phyloP scores from a whole-genome alignment of 2,329 filamentous ascomycete species.

The Colletotrichum chlorophyti region DNA sequence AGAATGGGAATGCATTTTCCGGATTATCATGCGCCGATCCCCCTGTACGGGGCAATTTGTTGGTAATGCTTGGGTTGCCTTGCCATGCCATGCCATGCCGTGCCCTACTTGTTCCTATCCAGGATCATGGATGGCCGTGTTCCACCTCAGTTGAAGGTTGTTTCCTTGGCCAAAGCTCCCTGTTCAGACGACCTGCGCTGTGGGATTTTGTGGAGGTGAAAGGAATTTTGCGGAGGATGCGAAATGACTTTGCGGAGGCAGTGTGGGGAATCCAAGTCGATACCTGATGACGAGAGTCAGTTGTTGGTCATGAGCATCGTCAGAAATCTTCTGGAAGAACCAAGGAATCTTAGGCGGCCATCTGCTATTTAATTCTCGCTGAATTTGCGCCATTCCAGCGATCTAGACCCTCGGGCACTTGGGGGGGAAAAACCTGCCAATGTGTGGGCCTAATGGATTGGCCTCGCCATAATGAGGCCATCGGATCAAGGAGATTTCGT shows the following conservation, averaged over 20 bases:
- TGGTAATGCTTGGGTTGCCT: too few species aligned
- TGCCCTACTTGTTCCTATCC: too few species aligned
- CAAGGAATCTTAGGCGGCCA: background rate
- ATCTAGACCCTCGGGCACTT: too few species aligned
- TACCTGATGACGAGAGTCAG: background rate
- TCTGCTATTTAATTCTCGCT: background rate
- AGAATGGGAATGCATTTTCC: background rate
- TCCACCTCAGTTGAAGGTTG: background rate
- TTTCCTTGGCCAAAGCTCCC: slow-evolving; percentile 6
- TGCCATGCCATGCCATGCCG: too few species aligned
- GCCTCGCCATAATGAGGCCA: too few species aligned
- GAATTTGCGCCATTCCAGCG: too few species aligned
- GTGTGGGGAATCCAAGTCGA: slow-evolving; percentile 10
- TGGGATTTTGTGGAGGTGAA: background rate
- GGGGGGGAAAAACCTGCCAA: too few species aligned
- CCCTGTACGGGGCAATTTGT: too few species aligned
- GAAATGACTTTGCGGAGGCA: slow-evolving; percentile 22
- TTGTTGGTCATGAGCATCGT: slow-evolving; percentile 1
- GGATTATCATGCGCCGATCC: background rate
- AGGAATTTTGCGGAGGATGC: slow-evolving; percentile 14
- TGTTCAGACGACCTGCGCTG: slow-evolving; percentile 14
- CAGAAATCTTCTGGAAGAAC: background rate
- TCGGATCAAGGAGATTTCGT: too few species aligned
- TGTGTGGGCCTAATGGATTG: too few species aligned
- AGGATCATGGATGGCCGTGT: too few species aligned